These are phyloP conservation scores for Cyberlindnera xishuangbannaensis DNA, from an alignment of 805 yeast species.

Conservation along the genomic window DNA sequence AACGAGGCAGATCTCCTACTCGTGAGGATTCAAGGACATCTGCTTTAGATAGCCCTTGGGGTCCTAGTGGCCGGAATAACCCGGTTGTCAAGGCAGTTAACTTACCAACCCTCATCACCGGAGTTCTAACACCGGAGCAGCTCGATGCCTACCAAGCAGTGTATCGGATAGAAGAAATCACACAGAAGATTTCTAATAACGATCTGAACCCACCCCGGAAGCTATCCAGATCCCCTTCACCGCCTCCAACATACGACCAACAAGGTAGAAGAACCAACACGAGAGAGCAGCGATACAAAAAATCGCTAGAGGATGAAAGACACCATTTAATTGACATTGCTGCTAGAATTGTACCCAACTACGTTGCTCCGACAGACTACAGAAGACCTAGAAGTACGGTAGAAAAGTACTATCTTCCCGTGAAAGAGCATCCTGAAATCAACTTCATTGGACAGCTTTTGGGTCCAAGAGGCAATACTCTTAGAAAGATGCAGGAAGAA, in stretches of 20 bases:
- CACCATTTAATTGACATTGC: slow-evolving; percentile 74
- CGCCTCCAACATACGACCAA: slow-evolving; percentile 86
- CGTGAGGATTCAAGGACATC: neutral
- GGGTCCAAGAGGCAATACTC: slow-evolving; percentile 94
- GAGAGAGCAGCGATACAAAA: slow-evolving; percentile 58
- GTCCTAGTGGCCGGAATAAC: slow-evolving; percentile 12
- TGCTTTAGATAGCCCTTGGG: slow-evolving; percentile 11
- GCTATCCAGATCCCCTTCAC: slow-evolving; percentile 67
- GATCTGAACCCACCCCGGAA: slow-evolving; percentile 44
- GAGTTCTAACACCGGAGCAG: slow-evolving; percentile 68
- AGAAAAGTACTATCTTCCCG: slow-evolving; percentile 84
- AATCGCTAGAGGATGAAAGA: slow-evolving; percentile 70
- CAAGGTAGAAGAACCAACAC: slow-evolving; percentile 84
- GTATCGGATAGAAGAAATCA: slow-evolving; percentile 76
- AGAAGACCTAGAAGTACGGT: slow-evolving; percentile 61
- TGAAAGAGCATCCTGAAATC: slow-evolving; percentile 80
- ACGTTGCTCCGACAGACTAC: slow-evolving; percentile 75
- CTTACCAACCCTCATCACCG: slow-evolving; percentile 38
- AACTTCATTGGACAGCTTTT: slow-evolving; percentile 86
- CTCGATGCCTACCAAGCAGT: slow-evolving; percentile 63
- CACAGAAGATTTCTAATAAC: slow-evolving; percentile 48
- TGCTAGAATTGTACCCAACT: slow-evolving; percentile 64
- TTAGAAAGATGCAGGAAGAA: slow-evolving; percentile 71
- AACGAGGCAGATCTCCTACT: slow-evolving; percentile 11
- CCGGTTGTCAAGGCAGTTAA: slow-evolving; percentile 13